Conservation (phyloP, 208 protist genomes). For the Wallacemonas collosoma region DNA sequence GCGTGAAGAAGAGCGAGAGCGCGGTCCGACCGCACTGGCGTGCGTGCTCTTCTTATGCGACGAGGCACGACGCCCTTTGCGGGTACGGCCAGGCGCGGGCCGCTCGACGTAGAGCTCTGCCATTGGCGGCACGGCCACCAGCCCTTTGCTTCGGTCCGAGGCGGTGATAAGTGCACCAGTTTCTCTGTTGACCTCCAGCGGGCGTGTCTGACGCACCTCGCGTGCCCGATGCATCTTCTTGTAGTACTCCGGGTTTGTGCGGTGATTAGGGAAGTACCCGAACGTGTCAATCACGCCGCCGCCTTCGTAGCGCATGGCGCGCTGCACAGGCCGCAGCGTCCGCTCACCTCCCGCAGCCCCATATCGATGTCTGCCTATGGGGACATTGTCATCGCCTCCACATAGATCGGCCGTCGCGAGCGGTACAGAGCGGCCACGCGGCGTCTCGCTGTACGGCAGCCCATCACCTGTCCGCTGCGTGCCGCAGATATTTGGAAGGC, state of each 20-base stretch:
- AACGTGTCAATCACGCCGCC: conserved; percentile 48
- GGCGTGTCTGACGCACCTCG: not conserved
- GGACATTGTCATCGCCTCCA: not conserved
- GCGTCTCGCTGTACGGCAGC: not conserved
- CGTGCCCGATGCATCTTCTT: conserved; percentile 14
- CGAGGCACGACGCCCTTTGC: not conserved
- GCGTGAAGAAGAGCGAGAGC: not conserved
- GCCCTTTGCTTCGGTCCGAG: not conserved
- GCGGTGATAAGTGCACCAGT: not conserved
- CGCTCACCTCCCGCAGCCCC: not conserved
- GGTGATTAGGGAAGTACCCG: conserved; percentile 56
- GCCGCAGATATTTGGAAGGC: not conserved
- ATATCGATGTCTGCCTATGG: not conserved
- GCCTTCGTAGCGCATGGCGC: conserved; percentile 1
- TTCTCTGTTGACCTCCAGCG: conserved; percentile 5
- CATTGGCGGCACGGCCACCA: conserved; percentile 4
- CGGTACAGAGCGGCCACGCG: conserved; percentile 4
- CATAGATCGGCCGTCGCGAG: not conserved
- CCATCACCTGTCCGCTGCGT: not conserved
- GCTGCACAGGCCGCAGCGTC: conserved; percentile 8
- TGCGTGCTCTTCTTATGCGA: not conserved
- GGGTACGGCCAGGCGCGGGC: not conserved
- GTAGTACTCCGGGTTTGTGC: conserved; percentile 40
- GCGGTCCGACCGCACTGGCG: not conserved
- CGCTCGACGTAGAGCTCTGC: conserved; percentile 6